Conservation (phyloP, 208 protist genomes). For the Trypanosoma lewisi region DNA sequence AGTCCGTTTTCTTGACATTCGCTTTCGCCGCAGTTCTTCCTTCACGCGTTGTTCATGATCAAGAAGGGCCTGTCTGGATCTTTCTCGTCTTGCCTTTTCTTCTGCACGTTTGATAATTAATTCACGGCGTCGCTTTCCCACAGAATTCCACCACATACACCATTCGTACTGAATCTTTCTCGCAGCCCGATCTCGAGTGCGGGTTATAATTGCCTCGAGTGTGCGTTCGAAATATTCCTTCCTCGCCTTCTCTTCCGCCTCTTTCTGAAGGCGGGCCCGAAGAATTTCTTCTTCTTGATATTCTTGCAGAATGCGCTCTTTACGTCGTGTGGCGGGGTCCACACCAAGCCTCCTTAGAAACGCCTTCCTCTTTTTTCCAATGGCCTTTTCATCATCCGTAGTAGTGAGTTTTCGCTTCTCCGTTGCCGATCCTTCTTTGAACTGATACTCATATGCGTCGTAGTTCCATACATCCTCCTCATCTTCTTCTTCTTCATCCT, state of each 20-base stretch:
- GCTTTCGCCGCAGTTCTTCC: background rate
- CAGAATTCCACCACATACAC: slow-evolving; percentile 59
- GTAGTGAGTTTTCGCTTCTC: background rate
- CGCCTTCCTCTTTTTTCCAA: slow-evolving; percentile 4
- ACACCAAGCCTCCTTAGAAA: slow-evolving; percentile 18
- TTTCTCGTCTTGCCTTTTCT: slow-evolving; percentile 37
- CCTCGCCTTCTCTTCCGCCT: slow-evolving; percentile 13
- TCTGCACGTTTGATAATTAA: slow-evolving; percentile 41
- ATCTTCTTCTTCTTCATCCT: slow-evolving; percentile 4
- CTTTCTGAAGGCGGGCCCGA: background rate
- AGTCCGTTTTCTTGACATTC: background rate
- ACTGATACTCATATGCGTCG: background rate
- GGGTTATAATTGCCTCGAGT: slow-evolving; percentile 25
- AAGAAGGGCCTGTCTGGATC: slow-evolving; percentile 24
- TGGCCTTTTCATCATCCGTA: background rate
- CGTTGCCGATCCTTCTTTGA: background rate
- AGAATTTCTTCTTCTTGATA: slow-evolving; percentile 17
- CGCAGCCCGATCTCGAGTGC: slow-evolving; percentile 47
- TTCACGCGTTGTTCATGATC: slow-evolving; percentile 24
- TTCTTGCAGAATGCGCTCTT: slow-evolving; percentile 19
- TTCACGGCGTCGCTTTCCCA: slow-evolving; percentile 47
- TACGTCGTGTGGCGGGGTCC: slow-evolving; percentile 14
- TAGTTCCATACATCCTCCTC: background rate
- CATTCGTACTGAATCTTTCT: slow-evolving; percentile 52
- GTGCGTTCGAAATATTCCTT: slow-evolving; percentile 25